Conservation (phyloP, 78 protist genomes). For the Dictyostelium capitatum region DNA sequence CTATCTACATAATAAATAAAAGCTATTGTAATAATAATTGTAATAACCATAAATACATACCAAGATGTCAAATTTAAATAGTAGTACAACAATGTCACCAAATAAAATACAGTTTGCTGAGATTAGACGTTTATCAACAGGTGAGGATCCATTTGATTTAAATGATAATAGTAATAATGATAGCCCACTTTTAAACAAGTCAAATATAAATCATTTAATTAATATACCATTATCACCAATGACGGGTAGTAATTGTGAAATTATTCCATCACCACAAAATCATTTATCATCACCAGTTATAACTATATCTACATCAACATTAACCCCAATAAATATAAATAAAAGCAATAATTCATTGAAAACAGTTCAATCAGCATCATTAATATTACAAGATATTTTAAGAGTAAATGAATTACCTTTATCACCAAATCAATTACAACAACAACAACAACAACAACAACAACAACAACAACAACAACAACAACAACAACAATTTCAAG, state of each 20-base stretch:
- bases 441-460: no score
- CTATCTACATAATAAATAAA: background rate
- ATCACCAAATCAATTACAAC: background rate
- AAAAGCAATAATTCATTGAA: background rate
- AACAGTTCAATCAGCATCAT: background rate
- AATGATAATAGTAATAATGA: background rate
- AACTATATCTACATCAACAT: slow-evolving; percentile 52
- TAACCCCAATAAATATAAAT: background rate
- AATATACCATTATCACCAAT: no score
- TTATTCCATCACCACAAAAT: background rate
- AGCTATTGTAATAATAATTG: slow-evolving; percentile 16
- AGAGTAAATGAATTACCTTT: background rate
- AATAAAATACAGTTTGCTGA: no score
- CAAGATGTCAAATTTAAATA: no score
- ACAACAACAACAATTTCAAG: no score
- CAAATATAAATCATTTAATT: no score
- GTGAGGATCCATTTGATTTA: background rate
- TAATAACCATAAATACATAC: background rate
- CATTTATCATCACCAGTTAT: background rate
- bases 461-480: background rate
- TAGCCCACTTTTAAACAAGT: background rate
- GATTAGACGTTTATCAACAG: no score
- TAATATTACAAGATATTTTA: background rate
- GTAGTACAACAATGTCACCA: no score
- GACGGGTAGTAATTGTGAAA: background rate